Evolutionary conservation across 148 eudicot species (phyloP), one percentile per base, ranked within the genome.

Genomic region (Chenopodium album): DNA sequence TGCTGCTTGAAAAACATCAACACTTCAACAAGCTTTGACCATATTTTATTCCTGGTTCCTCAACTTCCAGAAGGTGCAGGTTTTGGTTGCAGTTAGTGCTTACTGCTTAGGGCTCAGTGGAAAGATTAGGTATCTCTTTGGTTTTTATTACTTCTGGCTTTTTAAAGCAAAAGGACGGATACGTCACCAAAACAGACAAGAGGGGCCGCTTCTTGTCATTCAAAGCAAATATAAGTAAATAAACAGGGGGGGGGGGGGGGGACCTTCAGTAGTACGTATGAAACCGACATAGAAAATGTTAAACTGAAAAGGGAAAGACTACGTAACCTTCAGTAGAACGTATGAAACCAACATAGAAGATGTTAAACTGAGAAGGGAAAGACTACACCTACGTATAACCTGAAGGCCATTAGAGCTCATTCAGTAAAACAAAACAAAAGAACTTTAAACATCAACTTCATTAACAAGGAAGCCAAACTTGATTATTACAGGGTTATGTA

Each of bases 381-480:
- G 17, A 23, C 34, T 48, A 73, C 34, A 75, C 7, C 23, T 16
- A n/a, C 4, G 1, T 28, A 7, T 0, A 19, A 75, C 46, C 41
- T 31, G 5, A 75, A 54, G 19, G 64, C 54, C 73, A 70, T 47
- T 70, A 71, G 37, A 71, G 74, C 74, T 37, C 74, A 14, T 37
- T 71, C 48, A 71, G 37, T 34, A 1, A 28, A 29, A 31, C 32
- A 3, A 32, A 37, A 71, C 74, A 71, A 34, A 69, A 69, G 23
- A 71, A 19, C 23, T 71, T 71, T 1, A 71, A 7, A 20, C 75
- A 34, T 26, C 75, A 71, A 41, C 70, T 66, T 1, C 12, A 13
- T 73, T 9, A 73, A 34, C 67, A 76, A 29, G 19, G 16, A 56
- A 31, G 77, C 78, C 7, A 31, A 76, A 54, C 76, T 13, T 76